Conservation (phyloP, 345 rosid species). For the Noccaea bulbosa region DNA sequence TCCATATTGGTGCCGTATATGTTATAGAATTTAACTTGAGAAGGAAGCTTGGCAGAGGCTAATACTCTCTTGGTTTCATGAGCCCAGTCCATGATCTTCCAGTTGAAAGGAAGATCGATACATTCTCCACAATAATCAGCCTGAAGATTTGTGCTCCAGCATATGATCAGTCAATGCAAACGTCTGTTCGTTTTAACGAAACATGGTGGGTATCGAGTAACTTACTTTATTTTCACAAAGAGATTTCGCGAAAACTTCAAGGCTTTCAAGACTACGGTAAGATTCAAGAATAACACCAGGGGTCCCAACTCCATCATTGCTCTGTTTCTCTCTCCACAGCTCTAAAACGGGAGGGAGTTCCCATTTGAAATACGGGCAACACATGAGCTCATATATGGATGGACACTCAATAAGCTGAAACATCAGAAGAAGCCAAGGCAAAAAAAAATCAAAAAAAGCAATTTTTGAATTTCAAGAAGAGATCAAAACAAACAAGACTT, state of each 20-base stretch:
- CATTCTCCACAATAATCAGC: slow-evolving; percentile 63
- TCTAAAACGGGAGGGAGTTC: slow-evolving; percentile 65
- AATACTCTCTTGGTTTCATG: slow-evolving; percentile 62
- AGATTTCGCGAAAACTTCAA: slow-evolving; percentile 64
- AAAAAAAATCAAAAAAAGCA: neutral
- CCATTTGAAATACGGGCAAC: slow-evolving; percentile 74
- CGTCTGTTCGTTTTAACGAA: neutral
- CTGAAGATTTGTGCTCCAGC: slow-evolving; percentile 43
- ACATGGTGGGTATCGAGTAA: neutral
- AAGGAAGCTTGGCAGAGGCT: slow-evolving; percentile 70
- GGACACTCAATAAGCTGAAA: slow-evolving; percentile 92
- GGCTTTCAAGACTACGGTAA: slow-evolving; percentile 59
- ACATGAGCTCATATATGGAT: slow-evolving; percentile 82
- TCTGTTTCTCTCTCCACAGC: slow-evolving; percentile 71
- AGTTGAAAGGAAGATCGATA: slow-evolving; percentile 80
- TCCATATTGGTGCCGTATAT: slow-evolving; percentile 82
- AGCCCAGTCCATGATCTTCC: slow-evolving; percentile 89
- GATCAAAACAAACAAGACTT: slow-evolving; percentile 4
- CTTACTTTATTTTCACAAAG: slow-evolving; percentile 77
- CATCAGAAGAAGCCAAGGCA: neutral
- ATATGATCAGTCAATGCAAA: slow-evolving; percentile 20
- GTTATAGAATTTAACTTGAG: slow-evolving; percentile 87
- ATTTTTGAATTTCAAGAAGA: neutral
- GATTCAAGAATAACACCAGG: slow-evolving; percentile 68
- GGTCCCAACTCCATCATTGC: slow-evolving; percentile 44